Conservation (phyloP, 192 early-diverging fungal species). For the Phycomyces nitens region DNA sequence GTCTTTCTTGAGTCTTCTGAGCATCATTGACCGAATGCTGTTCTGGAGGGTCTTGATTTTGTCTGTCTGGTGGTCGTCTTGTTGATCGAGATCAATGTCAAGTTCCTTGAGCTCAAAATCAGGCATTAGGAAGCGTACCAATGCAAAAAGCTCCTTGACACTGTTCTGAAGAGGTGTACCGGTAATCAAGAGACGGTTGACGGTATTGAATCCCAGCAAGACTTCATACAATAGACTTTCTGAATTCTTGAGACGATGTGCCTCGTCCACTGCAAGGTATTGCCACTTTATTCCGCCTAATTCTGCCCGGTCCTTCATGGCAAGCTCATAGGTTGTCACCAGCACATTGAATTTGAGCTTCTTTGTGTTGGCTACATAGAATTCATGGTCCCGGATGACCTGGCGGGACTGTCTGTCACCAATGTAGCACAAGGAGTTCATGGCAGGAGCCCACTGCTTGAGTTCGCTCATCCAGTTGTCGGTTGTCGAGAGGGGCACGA, state of each 20-base stretch:
- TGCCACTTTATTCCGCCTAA: constrained; percentile 87
- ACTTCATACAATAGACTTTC: constrained; percentile 94
- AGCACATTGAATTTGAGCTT: constrained; percentile 86
- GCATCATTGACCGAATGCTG: constrained; percentile 84
- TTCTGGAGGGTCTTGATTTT: constrained; percentile 86
- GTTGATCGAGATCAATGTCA: constrained; percentile 75
- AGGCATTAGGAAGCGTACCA: constrained; percentile 94
- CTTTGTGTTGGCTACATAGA: constrained; percentile 60
- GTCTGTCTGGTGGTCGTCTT: constrained; percentile 67
- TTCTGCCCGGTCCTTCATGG: constrained; percentile 84
- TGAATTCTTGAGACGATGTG: constrained; percentile 95
- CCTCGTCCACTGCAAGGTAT: constrained; percentile 95
- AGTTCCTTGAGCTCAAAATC: constrained; percentile 77
- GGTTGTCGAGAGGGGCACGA: constrained; percentile 94
- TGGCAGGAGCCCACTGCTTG: constrained; percentile 88
- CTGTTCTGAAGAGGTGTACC: constrained; percentile 99
- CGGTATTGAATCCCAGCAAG: constrained; percentile 80
- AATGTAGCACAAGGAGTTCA: constrained; percentile 89
- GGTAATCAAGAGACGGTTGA: constrained; percentile 91
- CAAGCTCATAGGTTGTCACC: constrained; percentile 93
- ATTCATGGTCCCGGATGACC: constrained; percentile 93
- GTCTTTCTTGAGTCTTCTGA: constrained; percentile 95
- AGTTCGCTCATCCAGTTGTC: constrained; percentile 96
- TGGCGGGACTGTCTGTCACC: constrained; percentile 79
- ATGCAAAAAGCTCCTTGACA: constrained; percentile 86